Base-by-base conservation (phyloP, 176 grass and related monocot genomes). In the Avena atlantica region DNA sequence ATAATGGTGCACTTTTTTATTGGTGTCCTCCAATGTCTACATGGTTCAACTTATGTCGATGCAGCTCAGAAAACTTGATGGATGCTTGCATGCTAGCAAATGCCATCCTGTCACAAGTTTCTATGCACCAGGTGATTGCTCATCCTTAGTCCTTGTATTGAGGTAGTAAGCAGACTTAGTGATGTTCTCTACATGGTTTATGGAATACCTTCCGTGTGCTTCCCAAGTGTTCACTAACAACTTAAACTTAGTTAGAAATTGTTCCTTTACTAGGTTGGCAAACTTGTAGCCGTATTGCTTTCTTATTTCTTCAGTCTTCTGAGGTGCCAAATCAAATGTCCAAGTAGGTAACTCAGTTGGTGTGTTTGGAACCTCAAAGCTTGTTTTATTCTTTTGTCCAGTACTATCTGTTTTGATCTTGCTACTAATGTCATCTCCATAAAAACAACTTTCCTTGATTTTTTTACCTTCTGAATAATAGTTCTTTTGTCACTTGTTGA, bases 91-190 rank as follows among this genome's bases (percentile, higher is more conserved):
- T 70, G 2, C 67, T 9, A 11, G 4, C 0, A 11, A 11, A 3
- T 20, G 16, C 44, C 36, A 70, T 70, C 68, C 68, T 70, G 44
- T 70, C 36, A 44, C 36, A 70, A 11, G 68, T 70, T 70, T 70
- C 17, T 70, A 44, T 70, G 9, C 68, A 44, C 36, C 68, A 70
- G 68, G 68, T 70, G 9, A 44, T 1, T 44, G 16, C 68, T 70
- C 16, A 4, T 44, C 36, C 9, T 70, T 70, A 70, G 17, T n/a
- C 36, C 36, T 5, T n/a, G 36, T 70, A n/a, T 44, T 44, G 15
- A n/a, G 36, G 16, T 44, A 44, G 36, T 70, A 4, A 70, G 17
- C 36, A n/a, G 9, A 70, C 44, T 19, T 4, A n/a, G 8, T 70
- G 19, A 70, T 70, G 17, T 9, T 70, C 17, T 40, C 20, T 37